These are phyloP conservation scores for Terfezia boudieri DNA, from an alignment of 495 filamentous ascomycete species.

Conservation along the genomic window DNA sequence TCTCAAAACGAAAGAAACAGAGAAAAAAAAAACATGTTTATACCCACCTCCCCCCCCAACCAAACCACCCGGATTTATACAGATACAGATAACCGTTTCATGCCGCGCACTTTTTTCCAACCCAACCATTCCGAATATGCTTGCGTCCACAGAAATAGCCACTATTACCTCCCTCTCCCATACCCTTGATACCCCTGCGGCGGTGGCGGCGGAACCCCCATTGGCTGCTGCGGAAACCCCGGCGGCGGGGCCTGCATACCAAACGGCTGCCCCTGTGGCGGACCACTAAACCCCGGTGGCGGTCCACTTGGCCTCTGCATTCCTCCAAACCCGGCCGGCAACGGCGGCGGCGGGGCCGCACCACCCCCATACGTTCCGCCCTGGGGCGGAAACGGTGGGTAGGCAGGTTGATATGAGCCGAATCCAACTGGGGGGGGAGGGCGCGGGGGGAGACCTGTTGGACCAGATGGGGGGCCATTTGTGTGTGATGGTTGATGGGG, in stretches of 20 bases:
- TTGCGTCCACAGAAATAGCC: too few species aligned
- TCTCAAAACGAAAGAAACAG: too few species aligned
- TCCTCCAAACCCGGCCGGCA: constrained; percentile 15
- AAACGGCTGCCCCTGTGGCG: not conserved
- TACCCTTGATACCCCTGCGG: constrained; percentile 7
- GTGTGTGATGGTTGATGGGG: not conserved
- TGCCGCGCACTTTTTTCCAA: too few species aligned
- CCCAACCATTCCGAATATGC: too few species aligned
- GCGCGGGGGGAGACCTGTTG: constrained; percentile 15
- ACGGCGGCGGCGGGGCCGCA: constrained; percentile 10
- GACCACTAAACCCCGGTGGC: constrained; percentile 12
- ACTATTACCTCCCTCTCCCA: constrained; percentile 7
- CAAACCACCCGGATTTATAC: too few species aligned
- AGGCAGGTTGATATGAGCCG: constrained; percentile 7
- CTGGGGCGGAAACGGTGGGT: constrained; percentile 12
- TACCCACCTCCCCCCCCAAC: too few species aligned
- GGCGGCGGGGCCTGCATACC: constrained; percentile 1
- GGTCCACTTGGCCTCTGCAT: constrained; percentile 3
- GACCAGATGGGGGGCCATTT: not conserved
- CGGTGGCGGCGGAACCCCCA: constrained; percentile 11
- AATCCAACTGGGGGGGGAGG: constrained; percentile 15
- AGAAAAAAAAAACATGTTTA: too few species aligned
- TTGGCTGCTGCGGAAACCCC: constrained; percentile 12
- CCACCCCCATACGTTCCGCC: constrained; percentile 11
- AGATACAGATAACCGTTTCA: too few species aligned